Base-by-base conservation (phyloP, 768 basidiomycete genomes). In the Tricholoma saponaceum region DNA sequence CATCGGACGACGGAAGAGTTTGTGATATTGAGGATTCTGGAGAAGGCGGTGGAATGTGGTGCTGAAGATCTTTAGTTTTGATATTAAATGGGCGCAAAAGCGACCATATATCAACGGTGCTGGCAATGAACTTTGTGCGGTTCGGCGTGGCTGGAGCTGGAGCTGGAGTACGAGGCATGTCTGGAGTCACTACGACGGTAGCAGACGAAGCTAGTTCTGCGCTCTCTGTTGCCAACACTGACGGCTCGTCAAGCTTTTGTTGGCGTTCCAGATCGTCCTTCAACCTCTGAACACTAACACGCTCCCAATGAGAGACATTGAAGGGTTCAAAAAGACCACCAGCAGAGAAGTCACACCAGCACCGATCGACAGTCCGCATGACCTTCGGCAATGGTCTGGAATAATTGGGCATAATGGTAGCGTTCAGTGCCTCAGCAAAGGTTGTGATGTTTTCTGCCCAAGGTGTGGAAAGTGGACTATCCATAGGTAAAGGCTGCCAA, bases 291-390 rank as follows among this genome's bases (percentile, higher is more conserved):
- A 92, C 77, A 63, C 87, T 90, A 56, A 79, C 69, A 60, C 72
- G 69, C 66, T 93, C 91, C 91, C 91, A 94, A 49, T 77, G 78
- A 30, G 87, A 82, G 49, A 86, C 75, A 60, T 92, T 87, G 71
- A 85, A 92, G 6, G 90, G 87, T 60, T 88, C 84, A 63, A 93
- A 94, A 58, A 91, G 74, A 13, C 79, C 78, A 16, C 77, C 77
- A 16, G 75, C 73, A 18, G 84, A 81, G 58, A 92, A 74, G 64
- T 93, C 91, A 62, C 91, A 93, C 92, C 92, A 94, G 66, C 92
- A 94, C 47, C 90, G 83, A 63, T 93, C 92, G 4, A 80, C 77
- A 2, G 89, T 78, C 25, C 81, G 83, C 51, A 93, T 83, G 47
- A 83, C 78, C 1, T 78, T 70, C 0, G 87, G 86, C 4, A 82